Percentiles rank a stretch among this genome's conserved stretches.
Evolutionary conservation across 2,329 filamentous ascomycete genomes (phyloP).

Genomic region (Aurifilum marmelostoma): DNA sequence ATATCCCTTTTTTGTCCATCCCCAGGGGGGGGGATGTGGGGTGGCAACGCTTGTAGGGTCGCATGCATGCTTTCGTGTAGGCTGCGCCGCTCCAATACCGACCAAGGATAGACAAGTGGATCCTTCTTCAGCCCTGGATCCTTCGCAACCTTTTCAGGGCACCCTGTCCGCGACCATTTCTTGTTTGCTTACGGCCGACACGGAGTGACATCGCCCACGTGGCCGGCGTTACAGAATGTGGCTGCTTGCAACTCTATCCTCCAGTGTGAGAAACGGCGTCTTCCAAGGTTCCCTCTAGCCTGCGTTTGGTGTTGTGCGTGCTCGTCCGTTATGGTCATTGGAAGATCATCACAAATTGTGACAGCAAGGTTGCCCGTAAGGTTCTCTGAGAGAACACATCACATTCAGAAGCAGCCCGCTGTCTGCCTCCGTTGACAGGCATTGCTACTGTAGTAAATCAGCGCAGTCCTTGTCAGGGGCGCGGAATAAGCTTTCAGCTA

Average conservation of each 20-base stretch:
- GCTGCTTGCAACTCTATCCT: not conserved
- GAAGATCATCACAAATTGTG: not conserved
- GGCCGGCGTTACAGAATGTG: not conserved
- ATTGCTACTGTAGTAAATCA: not conserved
- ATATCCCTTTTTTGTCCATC: not conserved
- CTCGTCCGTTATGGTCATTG: not conserved
- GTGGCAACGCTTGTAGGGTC: no score
- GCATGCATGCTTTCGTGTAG: not conserved
- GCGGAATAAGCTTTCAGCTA: not conserved
- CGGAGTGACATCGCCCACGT: not conserved
- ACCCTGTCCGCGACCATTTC: not conserved
- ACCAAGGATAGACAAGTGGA: not conserved
- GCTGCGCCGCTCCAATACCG: slow-evolving; percentile 7
- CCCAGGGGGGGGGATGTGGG: no score
- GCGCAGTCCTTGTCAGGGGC: not conserved
- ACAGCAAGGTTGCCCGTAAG: not conserved
- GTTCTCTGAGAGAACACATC: not conserved
- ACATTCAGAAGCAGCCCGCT: not conserved
- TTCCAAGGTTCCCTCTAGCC: no score
- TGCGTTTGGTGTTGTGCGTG: no score
- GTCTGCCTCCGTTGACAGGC: not conserved
- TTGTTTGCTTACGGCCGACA: not conserved
- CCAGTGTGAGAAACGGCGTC: no score
- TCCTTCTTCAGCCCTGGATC: slow-evolving; percentile 5
- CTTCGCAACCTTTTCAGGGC: not conserved